These are phyloP conservation scores for Nicotiana attenuata DNA, from an alignment of 257 asterid species.

Conservation along the genomic window DNA sequence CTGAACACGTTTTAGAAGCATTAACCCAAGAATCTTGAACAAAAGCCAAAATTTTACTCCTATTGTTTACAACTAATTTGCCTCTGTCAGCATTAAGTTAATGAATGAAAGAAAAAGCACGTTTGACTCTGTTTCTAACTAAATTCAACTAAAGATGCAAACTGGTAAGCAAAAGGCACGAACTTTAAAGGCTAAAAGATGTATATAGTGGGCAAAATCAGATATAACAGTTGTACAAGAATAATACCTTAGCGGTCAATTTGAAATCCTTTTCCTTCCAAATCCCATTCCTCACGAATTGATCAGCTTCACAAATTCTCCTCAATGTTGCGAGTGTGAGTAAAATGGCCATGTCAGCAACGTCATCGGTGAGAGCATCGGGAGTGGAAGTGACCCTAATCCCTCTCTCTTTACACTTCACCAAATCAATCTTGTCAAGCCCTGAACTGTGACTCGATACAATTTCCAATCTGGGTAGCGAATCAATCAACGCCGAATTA, in stretches of 20 bases:
- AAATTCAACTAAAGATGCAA: no score
- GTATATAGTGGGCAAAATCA: no score
- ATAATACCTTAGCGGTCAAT: conserved; percentile 45
- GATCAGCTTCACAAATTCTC: conserved; percentile 44
- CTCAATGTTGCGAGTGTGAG: conserved; percentile 49
- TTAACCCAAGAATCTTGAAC: no score
- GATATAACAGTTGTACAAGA: no score
- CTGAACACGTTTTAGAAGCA: no score
- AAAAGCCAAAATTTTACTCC: no score
- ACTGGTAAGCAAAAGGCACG: no score
- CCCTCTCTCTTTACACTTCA: conserved; percentile 47
- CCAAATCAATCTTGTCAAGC: conserved; percentile 51
- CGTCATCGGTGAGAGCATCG: conserved; percentile 44
- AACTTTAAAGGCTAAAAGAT: background rate
- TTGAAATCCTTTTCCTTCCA: conserved; percentile 46
- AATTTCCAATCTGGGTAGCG: conserved; percentile 47
- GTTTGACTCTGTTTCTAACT: no score
- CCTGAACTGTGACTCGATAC: conserved; percentile 57
- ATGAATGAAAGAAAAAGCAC: no score
- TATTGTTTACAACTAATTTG: no score
- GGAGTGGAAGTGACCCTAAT: conserved; percentile 59
- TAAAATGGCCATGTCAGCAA: conserved; percentile 56
- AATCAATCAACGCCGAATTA: conserved; percentile 42
- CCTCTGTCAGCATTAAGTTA: no score
- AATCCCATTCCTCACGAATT: conserved; percentile 40